phyloP scores from a whole-genome alignment of 1,139 yeast species.

The Sugiyamaella paludigena region DNA sequence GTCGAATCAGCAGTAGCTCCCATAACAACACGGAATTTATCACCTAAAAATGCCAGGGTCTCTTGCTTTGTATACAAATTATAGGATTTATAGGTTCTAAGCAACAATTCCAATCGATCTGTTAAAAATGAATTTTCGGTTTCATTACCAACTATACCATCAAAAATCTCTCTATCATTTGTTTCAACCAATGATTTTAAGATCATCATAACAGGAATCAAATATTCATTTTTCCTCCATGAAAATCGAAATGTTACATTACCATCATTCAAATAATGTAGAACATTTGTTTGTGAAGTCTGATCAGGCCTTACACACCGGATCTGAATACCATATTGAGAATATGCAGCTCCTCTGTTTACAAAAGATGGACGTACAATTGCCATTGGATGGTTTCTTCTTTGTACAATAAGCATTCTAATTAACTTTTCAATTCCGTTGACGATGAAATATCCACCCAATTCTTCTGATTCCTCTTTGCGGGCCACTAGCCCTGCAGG shows the following conservation, averaged over 20 bases:
- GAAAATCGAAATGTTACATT: conserved; percentile 94
- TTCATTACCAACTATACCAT: conserved; percentile 92
- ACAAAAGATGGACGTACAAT: conserved; percentile 91
- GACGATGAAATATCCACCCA: conserved; percentile 94
- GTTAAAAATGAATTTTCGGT: conserved; percentile 86
- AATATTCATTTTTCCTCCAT: conserved; percentile 93
- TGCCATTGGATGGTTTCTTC: conserved; percentile 98
- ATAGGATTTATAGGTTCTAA: conserved; percentile 84
- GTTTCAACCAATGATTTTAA: conserved; percentile 87
- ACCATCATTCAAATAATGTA: conserved; percentile 94
- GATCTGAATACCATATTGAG: conserved; percentile 89
- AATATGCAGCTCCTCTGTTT: conserved; percentile 88
- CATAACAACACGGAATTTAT: conserved; percentile 90
- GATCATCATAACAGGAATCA: conserved; percentile 91
- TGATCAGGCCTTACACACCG: conserved; percentile 96
- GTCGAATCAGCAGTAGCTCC: conserved; percentile 85
- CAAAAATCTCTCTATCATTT: conserved; percentile 91
- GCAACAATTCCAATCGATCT: conserved; percentile 91
- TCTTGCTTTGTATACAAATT: conserved; percentile 76
- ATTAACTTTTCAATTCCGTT: conserved; percentile 96
- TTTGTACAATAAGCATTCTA: conserved; percentile 96
- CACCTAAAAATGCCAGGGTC: conserved; percentile 90
- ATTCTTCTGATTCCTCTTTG: conserved; percentile 91
- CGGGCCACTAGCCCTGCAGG: conserved; percentile 75
- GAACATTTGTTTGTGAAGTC: conserved; percentile 93